phyloP scores from a whole-genome alignment of 2,329 filamentous ascomycete genomes.

The Cladophialophora psammophila region DNA sequence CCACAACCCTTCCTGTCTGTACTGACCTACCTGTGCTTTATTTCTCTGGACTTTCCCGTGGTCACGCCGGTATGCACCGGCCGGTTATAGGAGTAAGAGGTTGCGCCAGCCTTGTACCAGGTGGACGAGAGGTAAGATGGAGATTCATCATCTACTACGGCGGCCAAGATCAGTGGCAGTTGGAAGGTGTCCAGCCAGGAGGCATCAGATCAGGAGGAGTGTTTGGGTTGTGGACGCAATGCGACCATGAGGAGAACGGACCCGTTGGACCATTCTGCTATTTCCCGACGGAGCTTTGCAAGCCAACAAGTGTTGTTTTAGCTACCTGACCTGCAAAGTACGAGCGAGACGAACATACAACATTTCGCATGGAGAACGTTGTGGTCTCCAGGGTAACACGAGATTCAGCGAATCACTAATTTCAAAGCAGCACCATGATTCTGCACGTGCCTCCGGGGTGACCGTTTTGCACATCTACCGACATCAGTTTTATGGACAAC shows the following conservation, averaged over 20 bases:
- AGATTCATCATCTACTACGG: slow-evolving; percentile 39
- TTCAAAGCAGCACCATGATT: background rate
- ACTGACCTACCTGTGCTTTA: slow-evolving; percentile 36
- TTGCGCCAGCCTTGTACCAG: slow-evolving; percentile 32
- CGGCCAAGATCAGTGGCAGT: slow-evolving; percentile 41
- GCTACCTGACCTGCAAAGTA: slow-evolving; percentile 6
- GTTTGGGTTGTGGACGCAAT: slow-evolving; percentile 39
- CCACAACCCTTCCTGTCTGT: slow-evolving; percentile 34
- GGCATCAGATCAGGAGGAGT: slow-evolving; percentile 39
- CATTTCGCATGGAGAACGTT: background rate
- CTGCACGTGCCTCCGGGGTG: background rate
- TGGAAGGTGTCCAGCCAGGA: slow-evolving; percentile 41
- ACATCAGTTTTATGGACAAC: background rate
- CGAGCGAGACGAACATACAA: background rate
- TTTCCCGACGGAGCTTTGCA: slow-evolving; percentile 38
- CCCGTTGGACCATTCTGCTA: slow-evolving; percentile 40
- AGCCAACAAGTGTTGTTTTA: slow-evolving; percentile 35
- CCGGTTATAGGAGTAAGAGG: slow-evolving; percentile 36
- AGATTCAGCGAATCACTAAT: background rate
- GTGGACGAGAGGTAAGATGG: slow-evolving; percentile 40
- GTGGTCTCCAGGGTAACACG: background rate
- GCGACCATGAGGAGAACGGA: slow-evolving; percentile 36
- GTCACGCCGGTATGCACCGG: slow-evolving; percentile 19
- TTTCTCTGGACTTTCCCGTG: slow-evolving; percentile 39
- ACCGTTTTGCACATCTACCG: background rate